phyloP scores from a whole-genome alignment of 352 stramenopile species.

The Phytophthora vignae region DNA sequence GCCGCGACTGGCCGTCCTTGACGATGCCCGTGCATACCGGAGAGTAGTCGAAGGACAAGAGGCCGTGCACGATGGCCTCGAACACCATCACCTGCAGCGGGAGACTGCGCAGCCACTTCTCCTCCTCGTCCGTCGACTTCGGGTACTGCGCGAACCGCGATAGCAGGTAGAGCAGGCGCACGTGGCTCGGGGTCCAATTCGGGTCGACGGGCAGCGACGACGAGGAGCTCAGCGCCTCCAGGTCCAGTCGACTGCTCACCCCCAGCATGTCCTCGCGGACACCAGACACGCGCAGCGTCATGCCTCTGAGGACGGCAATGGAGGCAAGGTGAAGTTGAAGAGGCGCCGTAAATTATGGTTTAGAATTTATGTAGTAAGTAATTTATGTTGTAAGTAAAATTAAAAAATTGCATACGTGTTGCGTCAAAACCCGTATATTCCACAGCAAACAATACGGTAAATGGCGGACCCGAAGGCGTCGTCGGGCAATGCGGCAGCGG shows the following conservation, averaged over 20 bases:
- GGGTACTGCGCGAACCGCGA: constrained; percentile 95
- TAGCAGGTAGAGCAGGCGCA: constrained; percentile 96
- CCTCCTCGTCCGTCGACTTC: constrained; percentile 88
- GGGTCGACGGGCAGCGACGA: background rate
- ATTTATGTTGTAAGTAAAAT: background rate
- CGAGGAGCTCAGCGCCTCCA: constrained; percentile 7
- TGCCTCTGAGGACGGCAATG: background rate
- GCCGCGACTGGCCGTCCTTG: constrained; percentile 84
- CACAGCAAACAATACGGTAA: background rate
- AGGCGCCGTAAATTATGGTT: background rate
- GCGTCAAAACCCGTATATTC: too few relatives aligned
- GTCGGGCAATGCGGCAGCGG: too few relatives aligned
- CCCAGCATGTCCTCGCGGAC: constrained; percentile 47
- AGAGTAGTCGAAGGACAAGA: constrained; percentile 98
- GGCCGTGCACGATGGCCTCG: constrained; percentile 94
- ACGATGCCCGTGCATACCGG: constrained; percentile 95
- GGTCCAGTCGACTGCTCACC: constrained; percentile 24
- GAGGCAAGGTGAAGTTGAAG: background rate
- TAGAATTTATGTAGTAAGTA: too few relatives aligned
- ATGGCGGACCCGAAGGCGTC: background rate
- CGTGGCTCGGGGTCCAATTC: constrained; percentile 90
- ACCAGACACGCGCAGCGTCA: constrained; percentile 28
- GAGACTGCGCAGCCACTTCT: constrained; percentile 96
- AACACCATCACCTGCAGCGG: constrained; percentile 97
- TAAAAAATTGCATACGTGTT: too few relatives aligned